Percentiles rank a stretch among this genome's conserved stretches.
These are phyloP conservation scores for Amphibolis antarctica DNA, from an alignment of 106 monocot species.

Conservation along the genomic window DNA sequence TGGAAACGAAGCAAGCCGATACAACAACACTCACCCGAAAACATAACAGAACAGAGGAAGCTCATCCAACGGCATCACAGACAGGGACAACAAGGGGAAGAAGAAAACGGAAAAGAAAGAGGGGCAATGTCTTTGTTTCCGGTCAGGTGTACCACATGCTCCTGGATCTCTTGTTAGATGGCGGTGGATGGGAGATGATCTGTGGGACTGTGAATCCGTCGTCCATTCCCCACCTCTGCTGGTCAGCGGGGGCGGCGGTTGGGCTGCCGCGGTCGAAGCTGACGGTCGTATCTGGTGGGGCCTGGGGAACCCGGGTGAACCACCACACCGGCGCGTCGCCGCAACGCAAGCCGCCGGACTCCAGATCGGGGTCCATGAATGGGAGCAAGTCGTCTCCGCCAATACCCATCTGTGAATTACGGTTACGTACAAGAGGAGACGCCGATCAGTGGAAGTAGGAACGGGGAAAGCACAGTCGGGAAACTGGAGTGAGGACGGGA, in stretches of 20 bases:
- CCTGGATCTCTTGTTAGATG: neutral
- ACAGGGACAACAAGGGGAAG: too few species aligned
- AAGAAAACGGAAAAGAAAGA: too few species aligned
- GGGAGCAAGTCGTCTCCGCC: conserved; percentile 17
- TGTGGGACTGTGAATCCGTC: conserved; percentile 13
- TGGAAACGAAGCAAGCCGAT: too few species aligned
- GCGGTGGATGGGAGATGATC: neutral
- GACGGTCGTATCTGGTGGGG: neutral
- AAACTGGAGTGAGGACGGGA: neutral
- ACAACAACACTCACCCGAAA: too few species aligned
- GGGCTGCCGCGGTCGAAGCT: neutral
- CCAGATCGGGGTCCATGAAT: conserved; percentile 30
- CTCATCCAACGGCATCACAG: too few species aligned
- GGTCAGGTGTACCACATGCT: neutral
- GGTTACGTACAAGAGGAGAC: neutral
- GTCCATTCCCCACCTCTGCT: neutral
- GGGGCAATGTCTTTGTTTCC: neutral
- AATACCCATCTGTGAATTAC: conserved; percentile 2
- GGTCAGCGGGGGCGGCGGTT: neutral
- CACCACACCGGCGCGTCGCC: conserved; percentile 6
- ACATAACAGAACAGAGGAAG: too few species aligned
- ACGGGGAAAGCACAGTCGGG: neutral
- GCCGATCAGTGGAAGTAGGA: neutral
- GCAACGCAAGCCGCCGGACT: conserved; percentile 6
- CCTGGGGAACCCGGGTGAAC: conserved; percentile 11